phyloP scores from a whole-genome alignment of 2,329 filamentous ascomycete genomes.

The Penicillium oxalicum region DNA sequence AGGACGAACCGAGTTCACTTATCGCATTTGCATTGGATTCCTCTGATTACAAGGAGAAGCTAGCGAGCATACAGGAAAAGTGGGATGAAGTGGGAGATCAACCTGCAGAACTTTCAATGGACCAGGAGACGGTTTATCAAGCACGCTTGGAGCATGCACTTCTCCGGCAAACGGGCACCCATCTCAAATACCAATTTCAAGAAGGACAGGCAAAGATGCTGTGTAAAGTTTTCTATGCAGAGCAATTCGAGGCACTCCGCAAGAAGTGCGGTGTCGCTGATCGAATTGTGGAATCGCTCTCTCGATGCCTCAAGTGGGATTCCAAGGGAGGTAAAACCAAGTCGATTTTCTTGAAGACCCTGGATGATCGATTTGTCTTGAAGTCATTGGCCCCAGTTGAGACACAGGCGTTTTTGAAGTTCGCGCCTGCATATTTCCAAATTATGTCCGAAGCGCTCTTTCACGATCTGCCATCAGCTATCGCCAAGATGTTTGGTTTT shows the following conservation, averaged over 20 bases:
- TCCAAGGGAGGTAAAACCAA: slow-evolving; percentile 97
- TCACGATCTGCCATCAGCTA: slow-evolving; percentile 89
- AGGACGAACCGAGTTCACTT: slow-evolving; percentile 94
- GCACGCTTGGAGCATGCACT: slow-evolving; percentile 78
- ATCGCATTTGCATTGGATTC: slow-evolving; percentile 89
- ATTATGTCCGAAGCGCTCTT: slow-evolving; percentile 97
- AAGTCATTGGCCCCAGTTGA: slow-evolving; percentile 89
- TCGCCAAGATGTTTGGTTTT: slow-evolving; percentile 98
- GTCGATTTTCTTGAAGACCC: slow-evolving; percentile 91
- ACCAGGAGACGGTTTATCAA: slow-evolving; percentile 50
- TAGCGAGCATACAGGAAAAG: slow-evolving; percentile 47
- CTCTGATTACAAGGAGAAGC: slow-evolving; percentile 76
- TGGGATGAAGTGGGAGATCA: slow-evolving; percentile 29
- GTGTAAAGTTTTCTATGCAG: slow-evolving; percentile 97
- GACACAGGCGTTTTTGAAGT: slow-evolving; percentile 87
- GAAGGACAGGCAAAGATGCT: slow-evolving; percentile 92
- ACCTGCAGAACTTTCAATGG: slow-evolving; percentile 20
- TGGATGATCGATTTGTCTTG: slow-evolving; percentile 88
- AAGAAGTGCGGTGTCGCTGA: slow-evolving; percentile 90
- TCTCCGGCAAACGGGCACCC: slow-evolving; percentile 76
- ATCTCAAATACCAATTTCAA: slow-evolving; percentile 92
- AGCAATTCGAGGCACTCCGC: slow-evolving; percentile 92
- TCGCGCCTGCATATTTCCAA: slow-evolving; percentile 93
- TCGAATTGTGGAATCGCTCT: slow-evolving; percentile 89
- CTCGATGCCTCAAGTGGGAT: slow-evolving; percentile 94